A percentile compares a stretch with the other conserved stretches of the same genome.
Evolutionary conservation across 805 yeast species (phyloP).

Genomic region (Phaffomyces thermotolerans): DNA sequence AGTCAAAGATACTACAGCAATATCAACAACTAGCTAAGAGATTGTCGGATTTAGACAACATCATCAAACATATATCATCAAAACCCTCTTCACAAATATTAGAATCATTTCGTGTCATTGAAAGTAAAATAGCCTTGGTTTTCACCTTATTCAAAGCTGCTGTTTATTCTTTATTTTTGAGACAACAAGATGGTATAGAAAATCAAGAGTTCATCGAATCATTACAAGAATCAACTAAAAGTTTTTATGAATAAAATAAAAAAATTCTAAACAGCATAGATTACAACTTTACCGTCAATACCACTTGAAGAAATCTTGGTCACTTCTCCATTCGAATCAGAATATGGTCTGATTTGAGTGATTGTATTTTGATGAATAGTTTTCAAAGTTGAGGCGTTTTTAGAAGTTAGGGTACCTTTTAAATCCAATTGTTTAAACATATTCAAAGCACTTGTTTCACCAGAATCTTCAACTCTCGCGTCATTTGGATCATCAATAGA

Average conservation of each 20-base stretch:
- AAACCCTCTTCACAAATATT: constrained; percentile 28
- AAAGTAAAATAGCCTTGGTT: constrained; percentile 55
- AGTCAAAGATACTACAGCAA: constrained; percentile 30
- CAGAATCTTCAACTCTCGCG: constrained; percentile 39
- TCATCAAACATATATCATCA: constrained; percentile 18
- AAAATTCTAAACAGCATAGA: constrained; percentile 38
- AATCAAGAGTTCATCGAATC: constrained; percentile 9
- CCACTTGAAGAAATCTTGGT: constrained; percentile 69
- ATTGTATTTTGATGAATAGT: constrained; percentile 92
- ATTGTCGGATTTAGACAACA: constrained; percentile 21
- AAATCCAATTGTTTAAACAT: constrained; percentile 95
- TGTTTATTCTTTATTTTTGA: constrained; percentile 56
- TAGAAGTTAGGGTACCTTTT: constrained; percentile 65
- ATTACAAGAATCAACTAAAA: constrained; percentile 18
- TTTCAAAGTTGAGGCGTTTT: constrained; percentile 41
- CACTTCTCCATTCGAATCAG: constrained; percentile 35
- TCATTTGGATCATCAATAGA: constrained; percentile 42
- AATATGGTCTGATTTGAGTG: constrained; percentile 50
- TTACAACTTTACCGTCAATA: constrained; percentile 85
- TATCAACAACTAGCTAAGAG: constrained; percentile 33
- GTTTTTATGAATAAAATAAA: constrained; percentile 6
- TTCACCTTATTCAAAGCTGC: constrained; percentile 64
- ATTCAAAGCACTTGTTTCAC: constrained; percentile 73
- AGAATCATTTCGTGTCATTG: constrained; percentile 51
- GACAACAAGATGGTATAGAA: constrained; percentile 31